Base-by-base conservation (phyloP, 1,284 basidiomycete species). In the Melampsora americana region DNA sequence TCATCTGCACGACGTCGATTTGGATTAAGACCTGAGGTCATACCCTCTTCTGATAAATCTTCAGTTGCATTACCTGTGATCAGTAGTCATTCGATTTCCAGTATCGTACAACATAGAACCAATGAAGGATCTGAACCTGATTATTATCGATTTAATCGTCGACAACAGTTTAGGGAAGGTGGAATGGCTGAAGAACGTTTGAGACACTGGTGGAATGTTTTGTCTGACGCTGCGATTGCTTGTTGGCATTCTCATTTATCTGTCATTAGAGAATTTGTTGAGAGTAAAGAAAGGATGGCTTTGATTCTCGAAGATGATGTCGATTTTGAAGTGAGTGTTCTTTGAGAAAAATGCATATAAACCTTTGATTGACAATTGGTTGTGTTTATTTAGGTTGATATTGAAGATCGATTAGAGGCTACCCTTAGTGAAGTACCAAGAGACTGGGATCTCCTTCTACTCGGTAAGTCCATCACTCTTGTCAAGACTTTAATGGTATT, bases 191-290 rank as follows among this genome's bases (percentile, higher is more conserved):
- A 59, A 59, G 53, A 59, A 23, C 53, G 53, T 5, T 18, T 59
- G 7, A 12, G 35, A 64, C 28, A 64, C 12, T 64, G 61, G 61
- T 64, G 61, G 61, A 64, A 64, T 39, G 61, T 64, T 5, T 30
- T 64, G 12, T 64, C 61, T 30, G 61, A 64, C n/a, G 61, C 61
- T 30, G 35, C 61, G 2, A 64, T 64, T 30, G 61, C 61, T 3
- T 64, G 61, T 64, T 64, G 61, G 61, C 35, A 64, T 64, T 64
- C 61, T 32, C 61, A 64, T 16, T 39, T 32, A 12, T 64, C 61
- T 16, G 61, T 64, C 0, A 64, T 64, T 11, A n/a, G 61, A 30
- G 20, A 16, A 30, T 64, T 64, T 64, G 28, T 39, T 9, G 61
- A 64, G 11, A 64, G 61, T 30, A 64, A 64, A 14, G 30, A 39